These are phyloP conservation scores for Penicillium atrosanguineum DNA, from an alignment of 495 filamentous ascomycete genomes.

Conservation along the genomic window DNA sequence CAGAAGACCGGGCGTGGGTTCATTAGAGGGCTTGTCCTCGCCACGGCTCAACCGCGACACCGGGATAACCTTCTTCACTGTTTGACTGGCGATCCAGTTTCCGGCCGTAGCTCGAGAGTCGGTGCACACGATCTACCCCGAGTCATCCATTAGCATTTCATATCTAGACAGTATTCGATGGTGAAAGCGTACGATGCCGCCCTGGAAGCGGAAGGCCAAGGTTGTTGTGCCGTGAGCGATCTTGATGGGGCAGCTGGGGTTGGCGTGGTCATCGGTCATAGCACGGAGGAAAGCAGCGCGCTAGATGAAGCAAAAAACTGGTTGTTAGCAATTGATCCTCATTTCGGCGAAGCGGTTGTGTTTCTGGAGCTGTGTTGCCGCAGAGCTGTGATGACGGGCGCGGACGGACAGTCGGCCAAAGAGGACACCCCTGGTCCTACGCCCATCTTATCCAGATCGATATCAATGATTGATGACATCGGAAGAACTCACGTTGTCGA, in stretches of 20 bases:
- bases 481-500: constrained; percentile 69
- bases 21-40: constrained; percentile 60
- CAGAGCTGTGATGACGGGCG: constrained; percentile 5
- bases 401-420: not conserved
- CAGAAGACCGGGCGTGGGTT: constrained; percentile 74
- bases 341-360: not conserved
- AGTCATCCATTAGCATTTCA: not conserved
- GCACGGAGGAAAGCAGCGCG: constrained; percentile 91
- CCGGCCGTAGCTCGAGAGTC: constrained; percentile 95
- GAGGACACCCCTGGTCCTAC: not conserved
- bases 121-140: constrained; percentile 75
- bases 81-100: constrained; percentile 98
- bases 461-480: not conserved
- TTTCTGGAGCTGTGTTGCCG: constrained; percentile 2
- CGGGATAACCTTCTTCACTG: constrained; percentile 96
- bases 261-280: constrained; percentile 93
- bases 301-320: constrained; percentile 39
- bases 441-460: not conserved
- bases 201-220: constrained; percentile 95
- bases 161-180: not conserved
- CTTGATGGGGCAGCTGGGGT: constrained; percentile 96
- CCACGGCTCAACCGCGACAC: constrained; percentile 49
- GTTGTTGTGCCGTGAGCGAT: constrained; percentile 98
- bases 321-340: constrained; percentile 3
- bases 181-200: constrained; percentile 66